These are phyloP conservation scores for Tolypocladium ovalisporum DNA, from an alignment of 2,329 filamentous ascomycete genomes.

Conservation along the genomic window DNA sequence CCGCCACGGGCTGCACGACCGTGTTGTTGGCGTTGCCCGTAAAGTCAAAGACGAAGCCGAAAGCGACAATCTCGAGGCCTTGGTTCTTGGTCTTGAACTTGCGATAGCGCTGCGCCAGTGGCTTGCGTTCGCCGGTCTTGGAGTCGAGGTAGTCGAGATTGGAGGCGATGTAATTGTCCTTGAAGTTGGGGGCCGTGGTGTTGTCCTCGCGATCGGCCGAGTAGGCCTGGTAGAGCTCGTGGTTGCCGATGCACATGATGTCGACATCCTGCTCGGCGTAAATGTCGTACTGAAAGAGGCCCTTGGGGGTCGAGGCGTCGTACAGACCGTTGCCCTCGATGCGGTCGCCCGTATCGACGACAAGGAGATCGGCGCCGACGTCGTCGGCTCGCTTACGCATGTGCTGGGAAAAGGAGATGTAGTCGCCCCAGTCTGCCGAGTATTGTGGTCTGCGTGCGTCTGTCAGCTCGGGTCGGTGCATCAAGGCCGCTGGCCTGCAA, in stretches of 20 bases:
- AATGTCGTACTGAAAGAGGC: constrained; percentile 80
- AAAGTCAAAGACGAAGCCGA: constrained; percentile 95
- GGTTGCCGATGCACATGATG: constrained; percentile 79
- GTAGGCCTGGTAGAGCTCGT: constrained; percentile 80
- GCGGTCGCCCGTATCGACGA: constrained; percentile 91
- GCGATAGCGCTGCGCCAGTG: constrained; percentile 71
- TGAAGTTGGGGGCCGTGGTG: constrained; percentile 74
- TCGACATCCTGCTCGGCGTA: constrained; percentile 75
- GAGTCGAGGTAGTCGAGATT: constrained; percentile 83
- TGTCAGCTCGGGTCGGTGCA: not conserved
- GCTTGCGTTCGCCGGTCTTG: constrained; percentile 56
- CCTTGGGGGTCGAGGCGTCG: constrained; percentile 79
- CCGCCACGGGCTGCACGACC: constrained; percentile 65
- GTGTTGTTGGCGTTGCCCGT: constrained; percentile 86
- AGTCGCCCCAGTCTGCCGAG: constrained; percentile 95
- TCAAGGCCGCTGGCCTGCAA: not conserved
- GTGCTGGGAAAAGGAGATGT: constrained; percentile 82
- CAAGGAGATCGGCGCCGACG: constrained; percentile 70
- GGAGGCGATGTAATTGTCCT: constrained; percentile 72
- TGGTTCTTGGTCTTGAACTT: constrained; percentile 90
- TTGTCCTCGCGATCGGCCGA: constrained; percentile 70
- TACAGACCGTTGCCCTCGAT: constrained; percentile 93
- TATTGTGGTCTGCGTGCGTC: constrained; percentile 64
- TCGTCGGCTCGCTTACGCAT: constrained; percentile 70
- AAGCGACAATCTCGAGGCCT: constrained; percentile 71